Evolutionary conservation across 345 rosid species (phyloP).

Genomic region (Psidium guajava): DNA sequence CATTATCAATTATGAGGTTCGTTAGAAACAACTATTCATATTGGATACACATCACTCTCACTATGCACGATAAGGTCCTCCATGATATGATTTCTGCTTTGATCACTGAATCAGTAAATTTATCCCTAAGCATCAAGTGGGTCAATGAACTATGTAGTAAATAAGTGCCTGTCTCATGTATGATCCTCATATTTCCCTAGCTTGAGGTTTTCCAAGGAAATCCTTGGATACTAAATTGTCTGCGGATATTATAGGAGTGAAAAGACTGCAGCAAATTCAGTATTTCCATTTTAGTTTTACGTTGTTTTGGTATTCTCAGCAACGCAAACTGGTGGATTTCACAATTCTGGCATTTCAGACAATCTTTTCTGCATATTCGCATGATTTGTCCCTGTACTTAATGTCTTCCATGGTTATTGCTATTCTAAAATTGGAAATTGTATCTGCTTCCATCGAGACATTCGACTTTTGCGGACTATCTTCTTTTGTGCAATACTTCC

Average conservation of each 20-base stretch:
- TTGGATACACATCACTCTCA: background rate
- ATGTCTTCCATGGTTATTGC: background rate
- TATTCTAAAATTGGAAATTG: background rate
- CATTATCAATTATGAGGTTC: constrained; percentile 73
- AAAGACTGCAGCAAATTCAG: background rate
- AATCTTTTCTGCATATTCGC: background rate
- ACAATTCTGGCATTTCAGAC: background rate
- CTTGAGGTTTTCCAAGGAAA: background rate
- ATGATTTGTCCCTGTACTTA: background rate
- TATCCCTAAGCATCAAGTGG: background rate
- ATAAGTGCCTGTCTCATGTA: background rate
- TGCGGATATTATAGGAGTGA: background rate
- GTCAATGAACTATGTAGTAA: background rate
- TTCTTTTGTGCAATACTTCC: background rate
- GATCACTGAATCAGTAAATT: background rate
- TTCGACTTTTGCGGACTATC: background rate
- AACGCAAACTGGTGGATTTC: background rate
- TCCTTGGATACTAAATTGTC: background rate
- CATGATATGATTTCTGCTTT: background rate
- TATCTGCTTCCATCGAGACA: background rate
- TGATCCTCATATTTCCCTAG: background rate
- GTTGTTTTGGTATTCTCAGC: background rate
- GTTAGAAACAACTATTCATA: constrained; percentile 4
- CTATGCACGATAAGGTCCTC: background rate
- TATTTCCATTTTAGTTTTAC: background rate